Percentiles rank a stretch among this genome's conserved stretches.
These are phyloP conservation scores for Colletotrichum tofieldiae DNA, from an alignment of 2,329 filamentous ascomycete species.

Conservation along the genomic window DNA sequence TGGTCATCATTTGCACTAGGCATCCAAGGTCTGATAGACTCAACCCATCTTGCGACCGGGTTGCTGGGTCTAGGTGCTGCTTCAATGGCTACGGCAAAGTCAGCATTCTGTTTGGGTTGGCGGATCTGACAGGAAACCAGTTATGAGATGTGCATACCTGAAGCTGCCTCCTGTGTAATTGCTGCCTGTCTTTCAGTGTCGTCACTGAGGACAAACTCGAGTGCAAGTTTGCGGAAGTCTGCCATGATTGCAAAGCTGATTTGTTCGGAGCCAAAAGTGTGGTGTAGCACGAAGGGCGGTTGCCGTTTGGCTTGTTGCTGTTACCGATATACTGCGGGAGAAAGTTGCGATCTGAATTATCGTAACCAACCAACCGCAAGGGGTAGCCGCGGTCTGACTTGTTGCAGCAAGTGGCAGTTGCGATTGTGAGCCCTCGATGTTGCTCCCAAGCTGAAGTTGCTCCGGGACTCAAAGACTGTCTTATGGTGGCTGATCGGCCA, in stretches of 20 bases:
- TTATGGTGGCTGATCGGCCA: not conserved
- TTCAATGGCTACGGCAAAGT: conserved; percentile 60
- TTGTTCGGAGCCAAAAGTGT: not conserved
- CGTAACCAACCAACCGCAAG: not conserved
- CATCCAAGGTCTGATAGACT: conserved; percentile 71
- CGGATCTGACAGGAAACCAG: not conserved
- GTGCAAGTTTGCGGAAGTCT: conserved; percentile 66
- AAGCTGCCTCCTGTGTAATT: conserved; percentile 64
- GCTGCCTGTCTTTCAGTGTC: conserved; percentile 57
- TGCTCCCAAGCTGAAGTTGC: not conserved
- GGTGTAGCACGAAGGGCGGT: not conserved
- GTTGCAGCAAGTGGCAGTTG: not conserved
- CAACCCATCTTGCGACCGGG: conserved; percentile 69
- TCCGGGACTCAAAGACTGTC: too few species aligned
- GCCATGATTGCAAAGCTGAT: conserved; percentile 57
- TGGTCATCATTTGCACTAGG: conserved; percentile 56
- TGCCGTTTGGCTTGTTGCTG: not conserved
- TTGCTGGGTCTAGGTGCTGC: conserved; percentile 59
- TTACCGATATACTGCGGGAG: not conserved
- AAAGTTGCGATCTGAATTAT: not conserved
- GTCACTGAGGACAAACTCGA: conserved; percentile 69
- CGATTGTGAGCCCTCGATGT: not conserved
- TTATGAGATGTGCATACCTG: conserved; percentile 50
- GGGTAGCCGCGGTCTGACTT: not conserved
- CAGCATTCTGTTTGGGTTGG: not conserved